These are phyloP conservation scores for Artemisia tridentata DNA, from an alignment of 129 eudicot genomes.

Conservation along the genomic window DNA sequence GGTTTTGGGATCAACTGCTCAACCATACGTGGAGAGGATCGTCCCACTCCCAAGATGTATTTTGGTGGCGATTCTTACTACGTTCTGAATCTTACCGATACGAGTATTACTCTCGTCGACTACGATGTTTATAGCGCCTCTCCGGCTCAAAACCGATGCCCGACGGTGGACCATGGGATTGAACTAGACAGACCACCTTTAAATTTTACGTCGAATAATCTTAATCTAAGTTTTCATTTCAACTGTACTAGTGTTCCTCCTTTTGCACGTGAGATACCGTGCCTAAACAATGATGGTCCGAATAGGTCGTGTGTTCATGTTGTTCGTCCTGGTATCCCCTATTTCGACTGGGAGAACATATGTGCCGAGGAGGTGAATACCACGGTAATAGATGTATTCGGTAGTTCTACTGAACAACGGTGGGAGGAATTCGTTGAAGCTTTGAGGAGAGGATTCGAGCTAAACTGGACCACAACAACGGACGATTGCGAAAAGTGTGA, in stretches of 20 bases:
- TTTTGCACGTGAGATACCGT: too few relatives aligned
- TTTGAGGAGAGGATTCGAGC: conserved; percentile 22
- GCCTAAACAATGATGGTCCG: not conserved
- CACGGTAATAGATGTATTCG: conserved; percentile 11
- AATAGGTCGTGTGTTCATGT: conserved; percentile 7
- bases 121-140: conserved; percentile 1
- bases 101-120: conserved; percentile 18
- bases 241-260: too few relatives aligned
- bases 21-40: not conserved
- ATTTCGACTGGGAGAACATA: conserved; percentile 4
- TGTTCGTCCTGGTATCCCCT: not conserved
- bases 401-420: not conserved
- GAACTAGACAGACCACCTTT: too few relatives aligned
- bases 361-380: conserved; percentile 27
- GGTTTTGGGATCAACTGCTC: conserved; percentile 36
- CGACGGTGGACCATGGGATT: too few relatives aligned
- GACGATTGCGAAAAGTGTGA: too few relatives aligned
- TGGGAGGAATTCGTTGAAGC: not conserved
- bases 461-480: not conserved
- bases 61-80: not conserved
- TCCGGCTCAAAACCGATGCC: too few relatives aligned
- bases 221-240: too few relatives aligned
- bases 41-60: not conserved
- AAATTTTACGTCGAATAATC: too few relatives aligned
- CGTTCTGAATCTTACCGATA: not conserved